Evolutionary conservation across 176 grass and related monocot species (phyloP), one percentile per base, ranked within the genome.

Genomic region (Canna indica): DNA sequence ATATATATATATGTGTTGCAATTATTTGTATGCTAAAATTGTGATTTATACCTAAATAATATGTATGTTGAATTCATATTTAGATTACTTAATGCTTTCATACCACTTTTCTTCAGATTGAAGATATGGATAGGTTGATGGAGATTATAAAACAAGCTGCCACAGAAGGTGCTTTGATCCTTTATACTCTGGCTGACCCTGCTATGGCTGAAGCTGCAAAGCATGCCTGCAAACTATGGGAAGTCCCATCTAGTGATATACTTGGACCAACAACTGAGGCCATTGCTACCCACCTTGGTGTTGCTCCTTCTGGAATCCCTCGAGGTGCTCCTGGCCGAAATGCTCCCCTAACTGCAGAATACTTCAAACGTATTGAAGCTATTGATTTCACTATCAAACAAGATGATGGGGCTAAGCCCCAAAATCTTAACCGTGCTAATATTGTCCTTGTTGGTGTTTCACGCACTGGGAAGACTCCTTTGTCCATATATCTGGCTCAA

Each of bases 321-420:
- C 84, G 90, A 76, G 91, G 76, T 59, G 87, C 84, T 59, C 82
- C 91, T 44, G 84, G 69, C 46, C 79, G 94, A 66, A 57, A 73
- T 42, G 68, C 59, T 66, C 82, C 77, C 13, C 84, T 99, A 32
- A 68, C 79, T 33, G 95, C 90, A 52, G 95, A 93, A 47, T 99
- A 99, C 67, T 99, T 94, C 62, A 47, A 4, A 57, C 84, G 95
- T 54, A 99, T 99, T 47, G 95, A 93, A 29, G 95, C 95, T 15
- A 80, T 99, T 18, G 90, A 99, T 78, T 99, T 99, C 67, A 99
- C 94, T 16, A 99, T 99, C 80, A 99, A 99, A 81, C 89, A 90
- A 71, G 94, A 99, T 76, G 94, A 99, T 74, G 94, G 94, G 28
- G 94, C 94, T 73, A 82, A 76, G 75, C 94, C 94, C 34, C 72